phyloP scores from a whole-genome alignment of 2,329 filamentous ascomycete genomes.

The Diaporthe eres region DNA sequence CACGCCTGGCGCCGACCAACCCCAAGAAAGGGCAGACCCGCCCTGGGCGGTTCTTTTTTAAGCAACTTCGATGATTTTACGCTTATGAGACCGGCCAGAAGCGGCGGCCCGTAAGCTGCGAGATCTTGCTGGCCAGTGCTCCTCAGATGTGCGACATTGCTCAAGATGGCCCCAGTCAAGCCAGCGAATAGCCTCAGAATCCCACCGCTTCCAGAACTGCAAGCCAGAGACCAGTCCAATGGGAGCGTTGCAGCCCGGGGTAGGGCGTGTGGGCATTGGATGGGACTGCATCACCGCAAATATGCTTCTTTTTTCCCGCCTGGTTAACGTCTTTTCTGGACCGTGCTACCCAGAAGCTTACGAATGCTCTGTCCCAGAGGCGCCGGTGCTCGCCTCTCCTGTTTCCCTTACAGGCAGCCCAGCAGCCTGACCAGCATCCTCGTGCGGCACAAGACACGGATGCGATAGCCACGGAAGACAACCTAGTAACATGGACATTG shows the following conservation, averaged over 20 bases:
- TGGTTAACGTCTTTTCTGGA: constrained; percentile 36
- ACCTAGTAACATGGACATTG: neutral
- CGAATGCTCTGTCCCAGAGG: constrained; percentile 29
- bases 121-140: constrained; percentile 40
- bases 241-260: constrained; percentile 1
- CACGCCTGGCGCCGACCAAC: constrained; percentile 29
- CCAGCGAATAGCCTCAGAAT: constrained; percentile 35
- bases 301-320: constrained; percentile 31
- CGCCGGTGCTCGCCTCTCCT: constrained; percentile 38
- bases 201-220: constrained; percentile 30
- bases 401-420: constrained; percentile 16
- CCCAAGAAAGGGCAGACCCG: constrained; percentile 23
- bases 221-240: constrained; percentile 38
- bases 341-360: constrained; percentile 33
- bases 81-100: constrained; percentile 37
- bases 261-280: constrained; percentile 35
- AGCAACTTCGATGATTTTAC: constrained; percentile 37
- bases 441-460: constrained; percentile 35
- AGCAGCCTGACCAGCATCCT: constrained; percentile 14
- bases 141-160: constrained; percentile 36
- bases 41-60: constrained; percentile 36
- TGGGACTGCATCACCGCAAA: constrained; percentile 16
- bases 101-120: constrained; percentile 37
- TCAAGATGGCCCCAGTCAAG: constrained; percentile 22
- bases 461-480: constrained; percentile 18